phyloP scores from a whole-genome alignment of 164 flowering plant genomes.

The Stephania japonica region DNA sequence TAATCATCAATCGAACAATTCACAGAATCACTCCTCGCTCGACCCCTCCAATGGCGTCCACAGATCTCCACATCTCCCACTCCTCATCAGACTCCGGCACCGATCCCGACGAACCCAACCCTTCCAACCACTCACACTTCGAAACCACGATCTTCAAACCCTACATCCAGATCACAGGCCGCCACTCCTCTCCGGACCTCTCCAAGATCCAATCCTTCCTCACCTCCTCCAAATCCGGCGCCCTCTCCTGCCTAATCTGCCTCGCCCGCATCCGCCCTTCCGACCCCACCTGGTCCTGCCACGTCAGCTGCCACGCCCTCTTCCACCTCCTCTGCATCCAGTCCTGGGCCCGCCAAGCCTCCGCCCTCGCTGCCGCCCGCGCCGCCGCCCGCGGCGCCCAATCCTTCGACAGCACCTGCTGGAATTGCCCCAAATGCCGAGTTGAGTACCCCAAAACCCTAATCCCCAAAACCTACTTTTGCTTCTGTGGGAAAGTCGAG shows the following conservation, averaged over 20 bases:
- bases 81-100: constrained; percentile 44
- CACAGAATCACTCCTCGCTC: background rate
- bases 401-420: constrained; percentile 32
- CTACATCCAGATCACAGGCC: constrained; percentile 46
- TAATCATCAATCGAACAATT: background rate
- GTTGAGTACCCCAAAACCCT: constrained; percentile 48
- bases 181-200: constrained; percentile 48
- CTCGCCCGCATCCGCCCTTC: constrained; percentile 62
- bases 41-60: background rate
- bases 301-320: constrained; percentile 61
- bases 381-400: constrained; percentile 51
- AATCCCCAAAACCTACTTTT: constrained; percentile 54
- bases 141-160: constrained; percentile 61
- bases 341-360: constrained; percentile 83
- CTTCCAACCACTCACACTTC: constrained; percentile 44
- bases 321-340: constrained; percentile 91
- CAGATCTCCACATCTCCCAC: background rate
- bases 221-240: constrained; percentile 66
- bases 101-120: constrained; percentile 35
- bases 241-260: constrained; percentile 86
- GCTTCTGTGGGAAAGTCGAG: constrained; percentile 76
- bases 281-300: constrained; percentile 86
- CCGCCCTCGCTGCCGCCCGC: constrained; percentile 55
- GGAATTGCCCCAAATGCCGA: constrained; percentile 95
- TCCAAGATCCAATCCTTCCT: constrained; percentile 81